Evolutionary conservation across 768 basidiomycete genomes (phyloP).

Genomic region (Austroboletus eburneus): DNA sequence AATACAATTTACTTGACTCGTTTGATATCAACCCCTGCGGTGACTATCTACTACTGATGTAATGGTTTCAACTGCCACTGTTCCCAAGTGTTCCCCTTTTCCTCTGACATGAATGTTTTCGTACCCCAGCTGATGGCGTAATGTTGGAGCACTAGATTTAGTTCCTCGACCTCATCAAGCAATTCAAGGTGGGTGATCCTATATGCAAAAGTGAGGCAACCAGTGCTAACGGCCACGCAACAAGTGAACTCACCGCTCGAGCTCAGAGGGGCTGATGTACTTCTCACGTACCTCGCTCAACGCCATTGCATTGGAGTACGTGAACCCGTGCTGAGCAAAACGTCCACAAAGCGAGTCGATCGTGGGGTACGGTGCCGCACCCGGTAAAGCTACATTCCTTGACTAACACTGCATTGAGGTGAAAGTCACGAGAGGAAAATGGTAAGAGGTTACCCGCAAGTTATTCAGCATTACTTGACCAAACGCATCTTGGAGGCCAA

Average conservation of each 20-base stretch:
- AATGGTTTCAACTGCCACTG: constrained; percentile 10
- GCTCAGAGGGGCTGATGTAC: constrained; percentile 47
- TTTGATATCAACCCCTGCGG: neutral
- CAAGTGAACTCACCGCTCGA: constrained; percentile 46
- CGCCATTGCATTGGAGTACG: constrained; percentile 51
- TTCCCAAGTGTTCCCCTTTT: constrained; percentile 6
- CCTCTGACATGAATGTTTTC: constrained; percentile 3
- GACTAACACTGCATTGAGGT: constrained; percentile 38
- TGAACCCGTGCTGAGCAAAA: constrained; percentile 57
- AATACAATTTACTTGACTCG: neutral
- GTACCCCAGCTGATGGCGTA: constrained; percentile 80
- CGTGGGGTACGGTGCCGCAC: constrained; percentile 59
- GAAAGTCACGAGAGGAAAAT: neutral
- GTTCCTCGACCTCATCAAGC: constrained; percentile 92
- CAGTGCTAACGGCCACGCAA: neutral
- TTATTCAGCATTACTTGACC: constrained; percentile 92
- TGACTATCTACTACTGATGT: too few species aligned
- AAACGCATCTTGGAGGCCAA: constrained; percentile 80
- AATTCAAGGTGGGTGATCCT: constrained; percentile 81
- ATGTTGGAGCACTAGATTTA: constrained; percentile 84
- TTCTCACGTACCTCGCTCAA: constrained; percentile 63
- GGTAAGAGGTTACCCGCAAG: constrained; percentile 51
- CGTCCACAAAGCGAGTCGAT: constrained; percentile 52
- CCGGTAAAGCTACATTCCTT: constrained; percentile 71
- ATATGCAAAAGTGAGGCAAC: neutral